Evolutionary conservation across 768 basidiomycete species (phyloP).

Genomic region (Psilocybe tampanensis): DNA sequence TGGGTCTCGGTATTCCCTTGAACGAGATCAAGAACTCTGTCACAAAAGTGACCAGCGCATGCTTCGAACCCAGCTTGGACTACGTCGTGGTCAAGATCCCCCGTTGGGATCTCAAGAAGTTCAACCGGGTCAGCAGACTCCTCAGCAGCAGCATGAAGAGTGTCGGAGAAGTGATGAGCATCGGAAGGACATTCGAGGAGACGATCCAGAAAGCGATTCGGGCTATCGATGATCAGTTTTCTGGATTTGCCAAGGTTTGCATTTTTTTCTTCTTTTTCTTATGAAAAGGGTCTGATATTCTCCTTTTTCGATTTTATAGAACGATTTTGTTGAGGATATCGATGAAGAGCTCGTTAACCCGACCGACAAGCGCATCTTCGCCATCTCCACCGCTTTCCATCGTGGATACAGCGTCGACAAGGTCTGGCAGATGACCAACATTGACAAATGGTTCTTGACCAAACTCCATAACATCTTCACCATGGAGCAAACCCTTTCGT

Average conservation of each 20-base stretch:
- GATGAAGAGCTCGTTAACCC: conserved; percentile 94
- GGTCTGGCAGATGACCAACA: conserved; percentile 97
- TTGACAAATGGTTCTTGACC: conserved; percentile 98
- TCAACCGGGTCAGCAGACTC: conserved; percentile 87
- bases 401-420: conserved; percentile 93
- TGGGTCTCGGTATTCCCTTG: conserved; percentile 94
- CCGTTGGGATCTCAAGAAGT: conserved; percentile 99
- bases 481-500: conserved; percentile 82
- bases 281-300: conserved; percentile 1
- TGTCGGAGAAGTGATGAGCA: conserved; percentile 99
- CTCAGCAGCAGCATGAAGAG: conserved; percentile 98
- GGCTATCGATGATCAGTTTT: conserved; percentile 93
- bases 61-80: conserved; percentile 97
- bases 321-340: conserved; percentile 85
- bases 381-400: conserved; percentile 92
- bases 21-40: conserved; percentile 99
- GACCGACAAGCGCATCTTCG: conserved; percentile 96
- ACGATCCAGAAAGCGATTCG: conserved; percentile 98
- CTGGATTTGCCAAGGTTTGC: conserved; percentile 85
- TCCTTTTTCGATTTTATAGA: conserved; percentile 44
- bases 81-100: conserved; percentile 99
- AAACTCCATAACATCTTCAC: conserved; percentile 82
- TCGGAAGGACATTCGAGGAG: conserved; percentile 97
- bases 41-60: conserved; percentile 94
- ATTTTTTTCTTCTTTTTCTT: conserved; percentile 4